Evolutionary conservation across 1,139 yeast species (phyloP), one percentile per base, ranked within the genome.

Genomic region (Hyphopichia burtonii): DNA sequence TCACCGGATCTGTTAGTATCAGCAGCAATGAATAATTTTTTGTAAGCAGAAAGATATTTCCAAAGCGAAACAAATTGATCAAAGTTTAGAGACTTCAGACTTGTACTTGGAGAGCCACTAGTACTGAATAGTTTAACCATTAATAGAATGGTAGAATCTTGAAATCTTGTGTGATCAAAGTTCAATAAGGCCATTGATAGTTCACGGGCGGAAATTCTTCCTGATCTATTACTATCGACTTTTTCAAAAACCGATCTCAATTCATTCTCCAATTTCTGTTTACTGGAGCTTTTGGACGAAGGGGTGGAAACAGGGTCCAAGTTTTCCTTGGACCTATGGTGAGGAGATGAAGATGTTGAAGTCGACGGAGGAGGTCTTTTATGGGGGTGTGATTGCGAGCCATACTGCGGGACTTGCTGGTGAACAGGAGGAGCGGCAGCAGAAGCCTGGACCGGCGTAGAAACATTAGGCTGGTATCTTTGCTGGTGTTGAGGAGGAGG

Each of bases 11-110:
- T 68, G 60, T 83, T 79, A 28, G 71, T 56, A 54, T 85, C 93
- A 39, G 83, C 86, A 51, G 76, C 77, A 37, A 80, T 73, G 54
- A 84, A 84, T 12, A 83, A 70, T 55, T 80, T 82, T 46, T 83
- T 76, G 78, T 87, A 84, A 42, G 86, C 86, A n/a, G 82, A 72
- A 38, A 84, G 67, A 52, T 83, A 84, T 55, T 83, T 78, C 89
- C 90, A 84, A 40, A 84, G 66, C 44, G 83, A 80, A 38, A 78
- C 84, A 58, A 85, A 85, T 60, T 85, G 91, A 40, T 77, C 82
- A 51, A 80, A 84, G 48, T 78, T 80, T 46, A 73, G 61, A 33
- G 61, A 59, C 39, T 56, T 59, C 36, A 77, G 68, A 10, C 59
- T 60, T 2, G 76, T 64, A 8, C 75, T 70, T 18, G 76, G 66